Evolutionary conservation across 2,329 filamentous ascomycete genomes (phyloP), one percentile per base, ranked within the genome.

Genomic region (Fusarium sp.): DNA sequence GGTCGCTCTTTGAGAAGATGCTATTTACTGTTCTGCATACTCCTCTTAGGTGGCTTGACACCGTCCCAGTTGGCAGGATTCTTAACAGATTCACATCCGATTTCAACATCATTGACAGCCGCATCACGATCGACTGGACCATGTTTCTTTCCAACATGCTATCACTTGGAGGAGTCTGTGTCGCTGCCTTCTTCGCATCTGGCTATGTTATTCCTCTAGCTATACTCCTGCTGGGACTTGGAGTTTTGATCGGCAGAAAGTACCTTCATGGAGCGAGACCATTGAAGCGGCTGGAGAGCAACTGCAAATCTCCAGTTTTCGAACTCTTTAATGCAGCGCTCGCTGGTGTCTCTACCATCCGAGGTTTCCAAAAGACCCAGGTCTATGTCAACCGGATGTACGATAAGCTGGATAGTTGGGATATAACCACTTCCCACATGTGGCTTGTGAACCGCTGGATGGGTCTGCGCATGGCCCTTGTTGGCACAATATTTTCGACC

Each of bases 381-480:
- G 84, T 86, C 1, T 95, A 94, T 69, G 83, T 92, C 47, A 84
- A 90, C 11, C 86, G 89, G 59, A 94, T 95, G 90, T 91, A 91
- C 76, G 77, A 78, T 50, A 88, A 87, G 70, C 88, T 95, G 16
- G 93, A 95, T 76, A 85, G 86, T 40, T 92, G 92, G 81, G 86
- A 86, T 31, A 86, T 87, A 9, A 87, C 91, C 1, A 89, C 87
- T 31, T 92, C 89, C 84, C 87, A 93, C 73, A 81, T 92, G 54
- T 92, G 89, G 87, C 84, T 92, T 2, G 91, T 93, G 77, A 93
- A 93, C 76, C 87, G 92, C 34, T 95, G 93, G 93, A 88, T 95
- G 81, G 88, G 89, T 28, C 90, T 92, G 81, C 88, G 92, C 6
- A 91, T 95, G 87, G 85, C 88, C 16, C 76, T 92, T 13, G 84